Conservation (phyloP, 1,284 basidiomycete species). For the Fomes fomentarius region DNA sequence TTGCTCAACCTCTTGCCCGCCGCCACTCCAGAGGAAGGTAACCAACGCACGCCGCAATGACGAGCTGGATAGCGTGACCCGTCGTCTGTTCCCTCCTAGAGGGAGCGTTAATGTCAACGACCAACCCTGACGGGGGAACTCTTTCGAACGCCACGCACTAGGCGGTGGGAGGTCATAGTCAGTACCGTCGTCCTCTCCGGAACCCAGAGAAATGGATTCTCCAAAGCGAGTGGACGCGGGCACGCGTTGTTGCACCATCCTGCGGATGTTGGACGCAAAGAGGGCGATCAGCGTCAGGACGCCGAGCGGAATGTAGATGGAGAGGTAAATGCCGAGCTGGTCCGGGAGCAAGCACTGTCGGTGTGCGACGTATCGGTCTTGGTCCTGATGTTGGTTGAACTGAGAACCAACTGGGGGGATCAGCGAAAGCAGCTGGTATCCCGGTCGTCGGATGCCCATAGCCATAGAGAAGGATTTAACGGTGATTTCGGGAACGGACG, state of each 20-base stretch:
- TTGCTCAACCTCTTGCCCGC: slow-evolving; percentile 7
- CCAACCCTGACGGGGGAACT: slow-evolving; percentile 17
- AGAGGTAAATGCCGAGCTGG: slow-evolving; percentile 56
- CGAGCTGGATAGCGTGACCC: slow-evolving; percentile 29
- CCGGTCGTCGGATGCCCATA: slow-evolving; percentile 58
- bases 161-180: slow-evolving; percentile 25
- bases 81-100: slow-evolving; percentile 32
- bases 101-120: slow-evolving; percentile 29
- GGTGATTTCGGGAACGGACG: slow-evolving; percentile 54
- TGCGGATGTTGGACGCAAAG: slow-evolving; percentile 27
- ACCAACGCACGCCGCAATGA: slow-evolving; percentile 1
- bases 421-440: slow-evolving; percentile 67
- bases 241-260: slow-evolving; percentile 25
- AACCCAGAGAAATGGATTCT: slow-evolving; percentile 10
- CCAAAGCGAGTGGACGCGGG: background rate
- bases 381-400: slow-evolving; percentile 2
- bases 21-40: slow-evolving; percentile 18
- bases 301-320: slow-evolving; percentile 51
- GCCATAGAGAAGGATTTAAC: slow-evolving; percentile 65
- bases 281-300: slow-evolving; percentile 38
- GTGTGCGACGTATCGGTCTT: slow-evolving; percentile 37
- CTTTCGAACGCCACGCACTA: slow-evolving; percentile 19
- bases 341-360: slow-evolving; percentile 60
- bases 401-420: slow-evolving; percentile 32
- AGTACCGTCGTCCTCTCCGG: background rate